Evolutionary conservation across 768 basidiomycete genomes (phyloP).

Genomic region (Termitomyces sp.): DNA sequence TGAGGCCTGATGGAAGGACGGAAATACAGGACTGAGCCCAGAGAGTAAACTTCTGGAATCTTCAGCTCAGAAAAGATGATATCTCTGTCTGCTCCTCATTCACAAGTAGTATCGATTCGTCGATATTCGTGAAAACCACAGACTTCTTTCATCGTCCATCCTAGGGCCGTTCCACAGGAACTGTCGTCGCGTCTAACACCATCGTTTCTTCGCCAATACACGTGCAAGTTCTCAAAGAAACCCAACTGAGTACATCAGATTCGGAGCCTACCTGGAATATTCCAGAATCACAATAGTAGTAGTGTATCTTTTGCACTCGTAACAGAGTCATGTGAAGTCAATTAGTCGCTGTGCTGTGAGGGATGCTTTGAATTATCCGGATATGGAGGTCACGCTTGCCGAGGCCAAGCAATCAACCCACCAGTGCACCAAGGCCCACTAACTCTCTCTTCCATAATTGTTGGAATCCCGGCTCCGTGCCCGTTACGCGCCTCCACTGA

Average conservation of each 20-base stretch:
- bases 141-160: not conserved
- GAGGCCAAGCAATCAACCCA: conserved; percentile 14
- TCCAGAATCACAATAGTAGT: not conserved
- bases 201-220: not conserved
- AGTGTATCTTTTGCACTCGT: not conserved
- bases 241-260: not conserved
- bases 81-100: not conserved
- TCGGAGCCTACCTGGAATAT: not conserved
- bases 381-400: conserved; percentile 17
- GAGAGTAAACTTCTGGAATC: not conserved
- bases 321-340: not conserved
- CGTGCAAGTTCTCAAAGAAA: not conserved
- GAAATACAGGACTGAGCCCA: not conserved
- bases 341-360: not conserved
- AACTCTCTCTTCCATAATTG: conserved; percentile 12
- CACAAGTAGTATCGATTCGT: not conserved
- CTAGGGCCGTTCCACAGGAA: not conserved
- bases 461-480: not conserved
- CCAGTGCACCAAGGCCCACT: not conserved
- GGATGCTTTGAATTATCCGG: conserved; percentile 1
- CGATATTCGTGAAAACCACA: not conserved
- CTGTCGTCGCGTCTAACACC: not conserved
- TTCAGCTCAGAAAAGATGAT: not conserved
- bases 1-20: not conserved
- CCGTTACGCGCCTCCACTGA: not conserved